These are phyloP conservation scores for Rhizophagus clarus DNA, from an alignment of 192 early-diverging fungal genomes.

Conservation along the genomic window DNA sequence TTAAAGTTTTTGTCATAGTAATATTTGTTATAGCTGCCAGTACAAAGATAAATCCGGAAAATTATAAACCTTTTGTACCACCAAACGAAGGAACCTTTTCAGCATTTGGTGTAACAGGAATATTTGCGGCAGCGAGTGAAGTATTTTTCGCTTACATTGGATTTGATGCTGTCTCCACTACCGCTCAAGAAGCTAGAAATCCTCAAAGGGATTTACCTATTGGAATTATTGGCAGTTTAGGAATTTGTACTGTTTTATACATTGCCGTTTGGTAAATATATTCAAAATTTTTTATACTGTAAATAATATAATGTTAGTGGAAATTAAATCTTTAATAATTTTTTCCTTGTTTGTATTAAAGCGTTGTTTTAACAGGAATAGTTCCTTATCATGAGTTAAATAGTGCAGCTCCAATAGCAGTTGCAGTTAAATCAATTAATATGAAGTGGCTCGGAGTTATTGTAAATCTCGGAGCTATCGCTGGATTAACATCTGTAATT, in stretches of 20 bases:
- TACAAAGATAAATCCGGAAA: conserved; percentile 65
- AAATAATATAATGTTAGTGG: too few relatives aligned
- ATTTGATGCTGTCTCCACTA: conserved; percentile 87
- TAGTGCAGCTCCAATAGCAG: conserved; percentile 58
- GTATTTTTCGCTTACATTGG: conserved; percentile 90
- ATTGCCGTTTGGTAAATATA: conserved; percentile 30
- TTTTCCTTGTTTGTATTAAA: conserved; percentile 18
- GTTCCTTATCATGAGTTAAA: conserved; percentile 55
- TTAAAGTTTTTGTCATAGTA: conserved; percentile 76
- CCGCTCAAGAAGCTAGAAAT: conserved; percentile 78
- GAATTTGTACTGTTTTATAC: neutral
- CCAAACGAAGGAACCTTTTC: conserved; percentile 53
- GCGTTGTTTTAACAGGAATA: conserved; percentile 76
- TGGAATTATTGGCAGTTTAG: conserved; percentile 80
- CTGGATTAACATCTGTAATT: conserved; percentile 80
- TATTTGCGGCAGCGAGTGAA: conserved; percentile 70
- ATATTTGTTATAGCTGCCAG: conserved; percentile 81
- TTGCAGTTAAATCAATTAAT: conserved; percentile 41
- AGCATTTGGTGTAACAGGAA: conserved; percentile 66
- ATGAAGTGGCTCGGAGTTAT: conserved; percentile 75
- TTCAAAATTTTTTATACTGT: neutral
- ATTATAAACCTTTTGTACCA: conserved; percentile 82
- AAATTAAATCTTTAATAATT: neutral
- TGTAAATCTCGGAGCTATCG: conserved; percentile 76
- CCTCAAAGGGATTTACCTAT: conserved; percentile 83